phyloP scores from a whole-genome alignment of 768 basidiomycete genomes.

The Zangia roseola region DNA sequence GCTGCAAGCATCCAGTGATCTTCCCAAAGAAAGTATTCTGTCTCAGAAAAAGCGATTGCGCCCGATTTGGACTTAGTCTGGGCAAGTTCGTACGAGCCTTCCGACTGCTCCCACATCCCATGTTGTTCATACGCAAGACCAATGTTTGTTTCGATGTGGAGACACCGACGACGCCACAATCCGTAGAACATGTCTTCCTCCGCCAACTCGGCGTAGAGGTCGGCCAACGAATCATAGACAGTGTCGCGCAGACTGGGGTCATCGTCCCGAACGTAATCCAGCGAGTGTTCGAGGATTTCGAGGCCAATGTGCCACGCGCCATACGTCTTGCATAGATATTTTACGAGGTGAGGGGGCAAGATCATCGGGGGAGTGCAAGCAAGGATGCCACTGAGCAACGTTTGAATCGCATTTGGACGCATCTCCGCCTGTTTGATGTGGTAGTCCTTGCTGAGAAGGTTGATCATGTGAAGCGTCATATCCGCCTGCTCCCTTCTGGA shows the following conservation, averaged over 20 bases:
- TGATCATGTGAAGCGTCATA: conserved; percentile 85
- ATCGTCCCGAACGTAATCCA: conserved; percentile 78
- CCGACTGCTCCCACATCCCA: conserved; percentile 95
- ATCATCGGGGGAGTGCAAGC: conserved; percentile 86
- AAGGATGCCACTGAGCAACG: conserved; percentile 79
- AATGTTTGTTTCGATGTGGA: conserved; percentile 87
- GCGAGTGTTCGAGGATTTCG: conserved; percentile 80
- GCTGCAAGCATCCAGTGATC: conserved; percentile 98
- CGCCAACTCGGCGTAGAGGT: conserved; percentile 91
- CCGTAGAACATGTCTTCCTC: conserved; percentile 99
- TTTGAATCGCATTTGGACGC: conserved; percentile 91
- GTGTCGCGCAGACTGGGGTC: conserved; percentile 78
- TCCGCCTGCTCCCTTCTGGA: conserved; percentile 86
- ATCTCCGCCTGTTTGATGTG: conserved; percentile 85
- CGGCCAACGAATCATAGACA: conserved; percentile 86
- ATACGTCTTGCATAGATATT: conserved; percentile 94
- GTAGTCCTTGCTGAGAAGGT: conserved; percentile 89
- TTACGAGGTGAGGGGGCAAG: conserved; percentile 91
- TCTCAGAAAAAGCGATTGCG: conserved; percentile 84
- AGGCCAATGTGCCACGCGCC: conserved; percentile 92
- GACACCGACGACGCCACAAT: conserved; percentile 85
- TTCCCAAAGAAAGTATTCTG: conserved; percentile 98
- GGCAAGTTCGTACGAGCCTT: conserved; percentile 83
- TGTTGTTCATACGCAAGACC: conserved; percentile 91
- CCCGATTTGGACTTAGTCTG: conserved; percentile 83